These are phyloP conservation scores for Crithidia thermophila DNA, from an alignment of 208 protist species.

Conservation along the genomic window DNA sequence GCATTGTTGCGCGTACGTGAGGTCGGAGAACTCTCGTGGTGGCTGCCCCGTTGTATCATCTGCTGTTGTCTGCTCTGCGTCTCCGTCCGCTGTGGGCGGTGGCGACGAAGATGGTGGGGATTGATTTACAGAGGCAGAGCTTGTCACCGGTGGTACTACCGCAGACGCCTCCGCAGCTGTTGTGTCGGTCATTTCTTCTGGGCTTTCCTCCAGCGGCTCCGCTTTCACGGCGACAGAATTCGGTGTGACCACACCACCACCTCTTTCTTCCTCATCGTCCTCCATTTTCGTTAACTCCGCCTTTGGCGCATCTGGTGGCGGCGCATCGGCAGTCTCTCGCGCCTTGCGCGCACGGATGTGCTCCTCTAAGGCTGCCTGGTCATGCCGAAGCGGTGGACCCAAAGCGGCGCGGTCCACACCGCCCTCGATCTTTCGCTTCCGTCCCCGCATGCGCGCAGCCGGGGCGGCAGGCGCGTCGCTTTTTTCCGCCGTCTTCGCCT, in stretches of 20 bases:
- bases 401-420: constrained; percentile 24
- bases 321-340: background rate
- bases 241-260: too few species aligned
- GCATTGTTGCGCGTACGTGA: constrained; percentile 79
- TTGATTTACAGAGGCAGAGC: too few species aligned
- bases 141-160: too few species aligned
- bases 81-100: too few species aligned
- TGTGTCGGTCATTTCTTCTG: too few species aligned
- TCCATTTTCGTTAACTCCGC: background rate
- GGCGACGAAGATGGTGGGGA: too few species aligned
- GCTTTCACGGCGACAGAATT: too few species aligned
- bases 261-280: too few species aligned
- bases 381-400: constrained; percentile 16
- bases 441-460: constrained; percentile 7
- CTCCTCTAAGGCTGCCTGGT: constrained; percentile 25
- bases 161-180: too few species aligned
- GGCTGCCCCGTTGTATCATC: background rate
- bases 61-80: too few species aligned
- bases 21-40: constrained; percentile 26
- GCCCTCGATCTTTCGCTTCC: constrained; percentile 24
- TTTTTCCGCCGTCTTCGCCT: background rate
- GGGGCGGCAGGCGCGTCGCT: constrained; percentile 11
- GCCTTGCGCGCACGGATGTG: constrained; percentile 6
- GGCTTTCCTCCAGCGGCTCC: too few species aligned
- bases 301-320: background rate